These are phyloP conservation scores for Primulina tabacum DNA, from an alignment of 257 asterid genomes.

Conservation along the genomic window DNA sequence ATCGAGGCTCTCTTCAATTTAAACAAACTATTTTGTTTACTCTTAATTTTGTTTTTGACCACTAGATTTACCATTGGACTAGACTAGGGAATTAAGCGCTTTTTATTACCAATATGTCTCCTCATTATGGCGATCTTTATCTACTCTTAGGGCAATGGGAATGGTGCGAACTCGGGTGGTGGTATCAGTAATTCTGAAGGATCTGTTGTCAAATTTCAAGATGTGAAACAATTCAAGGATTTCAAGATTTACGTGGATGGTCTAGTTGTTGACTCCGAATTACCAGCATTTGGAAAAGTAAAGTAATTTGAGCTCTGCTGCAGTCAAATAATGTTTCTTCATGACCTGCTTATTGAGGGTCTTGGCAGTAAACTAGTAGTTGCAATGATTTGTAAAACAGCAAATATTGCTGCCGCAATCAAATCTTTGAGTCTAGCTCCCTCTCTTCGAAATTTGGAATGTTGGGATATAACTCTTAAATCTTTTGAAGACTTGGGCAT, in stretches of 20 bases:
- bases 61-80: too few species aligned
- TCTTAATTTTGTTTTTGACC: too few species aligned
- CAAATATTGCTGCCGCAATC: constrained; percentile 40
- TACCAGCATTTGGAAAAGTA: constrained; percentile 14
- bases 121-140: too few species aligned
- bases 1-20: too few species aligned
- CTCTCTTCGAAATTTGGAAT: constrained; percentile 5
- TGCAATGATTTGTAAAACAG: constrained; percentile 35
- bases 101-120: too few species aligned
- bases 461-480: constrained; percentile 38
- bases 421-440: constrained; percentile 23
- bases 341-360: constrained; percentile 31
- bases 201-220: too few species aligned
- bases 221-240: constrained; percentile 13
- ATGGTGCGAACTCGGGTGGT: too few species aligned
- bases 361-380: constrained; percentile 36
- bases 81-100: too few species aligned
- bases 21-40: too few species aligned
- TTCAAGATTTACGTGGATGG: constrained; percentile 39
- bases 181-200: too few species aligned
- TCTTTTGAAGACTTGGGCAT: constrained; percentile 43
- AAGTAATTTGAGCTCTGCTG: constrained; percentile 41
- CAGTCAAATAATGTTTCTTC: constrained; percentile 35
- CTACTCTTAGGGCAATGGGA: too few species aligned
- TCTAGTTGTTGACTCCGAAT: not conserved